Conservation (phyloP, 495 filamentous ascomycete genomes). For the Parathielavia hyrcaniae region DNA sequence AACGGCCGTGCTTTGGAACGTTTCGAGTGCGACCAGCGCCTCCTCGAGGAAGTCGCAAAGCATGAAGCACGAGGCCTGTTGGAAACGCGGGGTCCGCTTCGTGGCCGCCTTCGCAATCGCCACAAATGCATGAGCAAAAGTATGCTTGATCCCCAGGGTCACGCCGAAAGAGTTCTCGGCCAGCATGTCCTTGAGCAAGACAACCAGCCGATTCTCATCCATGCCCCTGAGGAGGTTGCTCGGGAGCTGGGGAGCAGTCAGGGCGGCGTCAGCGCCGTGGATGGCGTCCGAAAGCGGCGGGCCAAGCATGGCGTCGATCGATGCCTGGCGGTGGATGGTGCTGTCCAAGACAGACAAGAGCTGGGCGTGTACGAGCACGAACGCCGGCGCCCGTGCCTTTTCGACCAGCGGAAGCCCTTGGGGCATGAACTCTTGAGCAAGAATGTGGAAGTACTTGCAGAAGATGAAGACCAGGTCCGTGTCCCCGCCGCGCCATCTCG, state of each 20-base stretch:
- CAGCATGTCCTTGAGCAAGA: slow-evolving; percentile 80
- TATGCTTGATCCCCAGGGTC: slow-evolving; percentile 47
- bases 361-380: slow-evolving; percentile 81
- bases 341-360: slow-evolving; percentile 74
- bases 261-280: slow-evolving; percentile 62
- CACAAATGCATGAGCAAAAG: slow-evolving; percentile 76
- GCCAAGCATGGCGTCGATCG: slow-evolving; percentile 47
- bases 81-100: slow-evolving; percentile 70
- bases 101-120: slow-evolving; percentile 65
- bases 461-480: slow-evolving; percentile 94
- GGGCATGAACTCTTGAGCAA: slow-evolving; percentile 75
- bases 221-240: slow-evolving; percentile 71
- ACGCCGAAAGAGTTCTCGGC: slow-evolving; percentile 56
- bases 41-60: slow-evolving; percentile 93
- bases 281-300: slow-evolving; percentile 73
- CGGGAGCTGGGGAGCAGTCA: slow-evolving; percentile 49
- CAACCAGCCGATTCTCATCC: slow-evolving; percentile 85
- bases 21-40: slow-evolving; percentile 39
- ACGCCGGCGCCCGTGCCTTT: slow-evolving; percentile 68
- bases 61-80: slow-evolving; percentile 85
- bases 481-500: slow-evolving; percentile 82
- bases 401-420: slow-evolving; percentile 51
- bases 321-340: slow-evolving; percentile 69
- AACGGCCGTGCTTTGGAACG: slow-evolving; percentile 42
- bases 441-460: slow-evolving; percentile 79